Evolutionary conservation across 768 basidiomycete species (phyloP).

Genomic region (Lactarius sp.): DNA sequence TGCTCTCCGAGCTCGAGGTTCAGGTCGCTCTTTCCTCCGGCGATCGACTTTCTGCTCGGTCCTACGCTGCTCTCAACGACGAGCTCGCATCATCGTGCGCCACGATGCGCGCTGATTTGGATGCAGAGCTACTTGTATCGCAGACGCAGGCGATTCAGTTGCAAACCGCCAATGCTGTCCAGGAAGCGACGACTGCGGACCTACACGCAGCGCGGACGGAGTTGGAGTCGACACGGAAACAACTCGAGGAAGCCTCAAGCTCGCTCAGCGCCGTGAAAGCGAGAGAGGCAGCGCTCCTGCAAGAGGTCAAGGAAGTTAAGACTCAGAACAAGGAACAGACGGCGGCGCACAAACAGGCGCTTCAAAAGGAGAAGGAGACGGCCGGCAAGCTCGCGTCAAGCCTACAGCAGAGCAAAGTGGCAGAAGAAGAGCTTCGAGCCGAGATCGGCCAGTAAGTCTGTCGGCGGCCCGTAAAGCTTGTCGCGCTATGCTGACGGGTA

Average conservation of each 20-base stretch:
- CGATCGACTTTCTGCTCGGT: constrained; percentile 3
- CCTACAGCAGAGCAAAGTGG: constrained; percentile 52
- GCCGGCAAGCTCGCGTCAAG: constrained; percentile 45
- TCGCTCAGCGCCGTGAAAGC: constrained; percentile 25
- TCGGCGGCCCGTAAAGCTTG: background rate
- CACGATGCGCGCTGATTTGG: constrained; percentile 23
- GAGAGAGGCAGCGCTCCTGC: constrained; percentile 29
- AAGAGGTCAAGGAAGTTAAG: constrained; percentile 30
- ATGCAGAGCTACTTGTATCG: constrained; percentile 18
- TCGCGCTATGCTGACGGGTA: background rate
- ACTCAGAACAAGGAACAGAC: constrained; percentile 33
- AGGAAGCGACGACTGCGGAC: constrained; percentile 40
- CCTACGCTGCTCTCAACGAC: constrained; percentile 22
- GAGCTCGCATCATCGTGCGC: constrained; percentile 27
- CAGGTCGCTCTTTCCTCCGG: constrained; percentile 4
- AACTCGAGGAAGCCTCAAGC: constrained; percentile 27
- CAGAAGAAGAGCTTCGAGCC: constrained; percentile 61
- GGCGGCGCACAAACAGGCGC: constrained; percentile 30
- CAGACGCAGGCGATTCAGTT: constrained; percentile 36
- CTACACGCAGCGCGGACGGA: constrained; percentile 33
- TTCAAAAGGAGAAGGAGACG: constrained; percentile 35
- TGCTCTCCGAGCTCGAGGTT: constrained; percentile 14
- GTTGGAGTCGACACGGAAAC: constrained; percentile 23
- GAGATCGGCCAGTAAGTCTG: constrained; percentile 63
- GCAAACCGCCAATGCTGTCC: constrained; percentile 37